Base-by-base conservation (phyloP, 108 stramenopile genomes). In the Fragilaria crotonensis region DNA sequence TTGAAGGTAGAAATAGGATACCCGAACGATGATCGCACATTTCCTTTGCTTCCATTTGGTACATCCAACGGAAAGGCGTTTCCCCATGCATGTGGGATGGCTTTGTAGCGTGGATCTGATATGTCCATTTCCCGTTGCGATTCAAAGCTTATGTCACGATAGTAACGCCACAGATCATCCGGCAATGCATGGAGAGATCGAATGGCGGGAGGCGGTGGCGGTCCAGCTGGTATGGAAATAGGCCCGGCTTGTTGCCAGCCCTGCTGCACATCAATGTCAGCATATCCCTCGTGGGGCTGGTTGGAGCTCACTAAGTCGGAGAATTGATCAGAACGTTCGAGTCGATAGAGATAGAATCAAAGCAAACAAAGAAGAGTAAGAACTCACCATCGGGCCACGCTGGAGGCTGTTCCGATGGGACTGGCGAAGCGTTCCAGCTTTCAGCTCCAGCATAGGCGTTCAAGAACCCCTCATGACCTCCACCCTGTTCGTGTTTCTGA, bases 21-120 rank as follows among this genome's bases (percentile, higher is more conserved):
- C 25, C 89, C 89, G 69, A 90, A 90, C 1, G 85, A 84, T 5
- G 80, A 82, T 30, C 87, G 68, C 14, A 60, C 62, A 29, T 67
- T 67, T 21, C 60, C 59, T 49, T 78, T 72, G 30, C 27, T 44
- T 7, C 51, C 32, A 14, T 45, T 30, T 14, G 18, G 20, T 41
- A 57, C 41, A 33, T 79, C 78, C 26, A 80, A 60, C 56, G 68
- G 73, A 44, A 54, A 77, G 17, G 75, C 75, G 7, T 72, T 61
- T 49, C 55, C 62, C 45, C 60, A 80, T 0, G 63, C 36, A 1
- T 72, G 55, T 5, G 79, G 79, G 19, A 80, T 67, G 7, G 75
- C 79, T 50, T 72, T 75, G 51, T 73, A 63, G 33, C 81, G 56
- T 7, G 77, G 79, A 73, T 90, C 89, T 49, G 69, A 62, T 3